A percentile compares a stretch with the other conserved stretches of the same genome.
phyloP scores from a whole-genome alignment of 768 basidiomycete genomes.

The Sporobolomyces pararoseus region DNA sequence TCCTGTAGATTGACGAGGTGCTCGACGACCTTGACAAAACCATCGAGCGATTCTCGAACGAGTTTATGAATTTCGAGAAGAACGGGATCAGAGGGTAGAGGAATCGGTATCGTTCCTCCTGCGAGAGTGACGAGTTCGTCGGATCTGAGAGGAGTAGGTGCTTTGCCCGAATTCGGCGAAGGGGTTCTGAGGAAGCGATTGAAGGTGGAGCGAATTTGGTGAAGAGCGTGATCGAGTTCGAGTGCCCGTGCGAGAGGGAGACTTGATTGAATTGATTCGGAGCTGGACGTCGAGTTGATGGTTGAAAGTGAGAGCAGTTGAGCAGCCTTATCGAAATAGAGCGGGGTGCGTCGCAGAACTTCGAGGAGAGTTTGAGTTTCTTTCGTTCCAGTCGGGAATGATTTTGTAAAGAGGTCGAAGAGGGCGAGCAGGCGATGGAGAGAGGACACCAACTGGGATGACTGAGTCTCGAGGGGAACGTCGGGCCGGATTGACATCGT shows the following conservation, averaged over 20 bases:
- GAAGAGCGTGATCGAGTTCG: slow-evolving; percentile 30
- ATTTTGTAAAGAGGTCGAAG: slow-evolving; percentile 16
- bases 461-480: background rate
- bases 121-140: slow-evolving; percentile 20
- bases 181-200: background rate
- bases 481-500: slow-evolving; percentile 48
- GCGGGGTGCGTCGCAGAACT: background rate
- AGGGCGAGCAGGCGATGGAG: slow-evolving; percentile 4
- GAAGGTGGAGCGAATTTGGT: slow-evolving; percentile 17
- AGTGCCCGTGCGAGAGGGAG: background rate
- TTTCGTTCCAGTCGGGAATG: background rate
- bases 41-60: slow-evolving; percentile 6
- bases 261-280: background rate
- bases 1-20: background rate
- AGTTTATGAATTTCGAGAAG: background rate
- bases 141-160: background rate
- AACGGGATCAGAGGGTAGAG: background rate
- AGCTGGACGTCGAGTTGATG: too few relatives aligned
- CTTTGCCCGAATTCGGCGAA: background rate
- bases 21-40: slow-evolving; percentile 4
- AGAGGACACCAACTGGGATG: background rate
- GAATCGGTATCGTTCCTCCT: background rate
- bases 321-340: background rate
- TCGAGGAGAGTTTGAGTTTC: background rate
- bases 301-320: background rate